Evolutionary conservation across 225 moss, liverwort and hornwort genomes (phyloP), one percentile per base, ranked within the genome.

Genomic region (Antitrichia curtipendula): DNA sequence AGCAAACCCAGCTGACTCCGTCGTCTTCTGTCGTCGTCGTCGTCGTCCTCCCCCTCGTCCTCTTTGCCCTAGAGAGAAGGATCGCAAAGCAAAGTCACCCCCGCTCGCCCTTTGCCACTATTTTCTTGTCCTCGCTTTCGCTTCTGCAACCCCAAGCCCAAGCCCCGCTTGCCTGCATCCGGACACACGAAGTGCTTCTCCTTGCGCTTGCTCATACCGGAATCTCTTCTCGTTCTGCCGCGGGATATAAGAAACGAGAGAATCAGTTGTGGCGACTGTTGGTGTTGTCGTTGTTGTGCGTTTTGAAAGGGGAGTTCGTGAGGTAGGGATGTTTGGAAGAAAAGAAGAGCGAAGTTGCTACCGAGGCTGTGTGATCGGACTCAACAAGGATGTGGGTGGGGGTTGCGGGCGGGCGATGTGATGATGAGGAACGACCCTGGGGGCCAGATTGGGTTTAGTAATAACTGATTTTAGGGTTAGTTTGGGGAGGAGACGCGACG

Each of bases 401-500:
- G 83, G 84, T 60, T 74, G 87, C 75, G 50, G 63, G 64, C 61
- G 74, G 88, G 84, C 77, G 93, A 86, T 86, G 88, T 85, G 90
- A 91, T 70, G 88, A 80, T 86, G 88, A 78, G 82, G 83, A 82
- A 72, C 82, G 56, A 87, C 82, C 47, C 32, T 38, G 76, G 64
- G 78, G 91, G 41, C 81, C 72, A 88, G 91, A 90, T 87, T 87
- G 90, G 90, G 73, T 79, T 87, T 80, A 79, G 85, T 90, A 40
- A 29, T 58, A 87, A 90, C 88, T 85, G 85, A 56, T 89, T 88
- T 92, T 92, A 92, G 92, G 92, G 89, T 92, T 92, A 89, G 91
- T 84, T 71, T 84, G 84, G 28, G 66, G 84, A 87, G 88, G 82
- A 81, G 80, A 81, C 49, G 66, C 32, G 63, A 47, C 64, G 66